Percentiles rank a stretch among this genome's conserved stretches.
phyloP scores from a whole-genome alignment of 2,329 filamentous ascomycete genomes.

The Colletotrichum noveboracense region DNA sequence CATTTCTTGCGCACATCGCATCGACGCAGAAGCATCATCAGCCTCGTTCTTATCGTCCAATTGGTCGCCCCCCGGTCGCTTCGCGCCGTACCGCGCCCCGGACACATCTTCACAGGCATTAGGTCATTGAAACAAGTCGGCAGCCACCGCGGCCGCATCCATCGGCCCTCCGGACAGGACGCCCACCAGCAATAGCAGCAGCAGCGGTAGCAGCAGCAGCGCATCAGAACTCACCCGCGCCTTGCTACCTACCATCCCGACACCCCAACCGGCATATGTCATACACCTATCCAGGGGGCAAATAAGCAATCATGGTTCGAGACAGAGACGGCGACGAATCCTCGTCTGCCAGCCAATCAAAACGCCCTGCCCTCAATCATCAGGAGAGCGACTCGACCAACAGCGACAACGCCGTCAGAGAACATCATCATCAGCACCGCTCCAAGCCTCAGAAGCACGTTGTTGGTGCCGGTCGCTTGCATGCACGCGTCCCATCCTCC shows the following conservation, averaged over 20 bases:
- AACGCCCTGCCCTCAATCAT: conserved; percentile 46
- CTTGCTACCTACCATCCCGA: not conserved
- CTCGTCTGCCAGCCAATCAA: conserved; percentile 60
- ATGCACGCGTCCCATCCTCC: conserved; percentile 57
- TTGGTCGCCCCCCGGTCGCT: not conserved
- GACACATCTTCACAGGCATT: conserved; percentile 5
- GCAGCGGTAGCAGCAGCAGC: not conserved
- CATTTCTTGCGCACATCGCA: not conserved
- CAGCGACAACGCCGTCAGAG: conserved; percentile 32
- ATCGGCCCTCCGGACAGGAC: conserved; percentile 7
- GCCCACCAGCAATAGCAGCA: not conserved
- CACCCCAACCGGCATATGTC: not conserved
- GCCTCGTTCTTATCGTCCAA: not conserved
- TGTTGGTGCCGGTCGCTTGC: conserved; percentile 50
- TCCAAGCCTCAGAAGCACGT: conserved; percentile 43
- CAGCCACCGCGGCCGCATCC: conserved; percentile 5
- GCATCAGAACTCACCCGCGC: conserved; percentile 5
- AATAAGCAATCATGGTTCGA: conserved; percentile 40
- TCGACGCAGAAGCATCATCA: not conserved
- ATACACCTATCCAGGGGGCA: not conserved
- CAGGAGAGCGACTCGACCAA: conserved; percentile 41
- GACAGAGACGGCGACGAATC: conserved; percentile 54
- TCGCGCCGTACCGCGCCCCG: not conserved
- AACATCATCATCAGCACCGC: conserved; percentile 32
- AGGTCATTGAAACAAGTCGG: conserved; percentile 9